Evolutionary conservation across 352 stramenopile genomes (phyloP), one percentile per base, ranked within the genome.

Genomic region (Phytophthora cryptogea): DNA sequence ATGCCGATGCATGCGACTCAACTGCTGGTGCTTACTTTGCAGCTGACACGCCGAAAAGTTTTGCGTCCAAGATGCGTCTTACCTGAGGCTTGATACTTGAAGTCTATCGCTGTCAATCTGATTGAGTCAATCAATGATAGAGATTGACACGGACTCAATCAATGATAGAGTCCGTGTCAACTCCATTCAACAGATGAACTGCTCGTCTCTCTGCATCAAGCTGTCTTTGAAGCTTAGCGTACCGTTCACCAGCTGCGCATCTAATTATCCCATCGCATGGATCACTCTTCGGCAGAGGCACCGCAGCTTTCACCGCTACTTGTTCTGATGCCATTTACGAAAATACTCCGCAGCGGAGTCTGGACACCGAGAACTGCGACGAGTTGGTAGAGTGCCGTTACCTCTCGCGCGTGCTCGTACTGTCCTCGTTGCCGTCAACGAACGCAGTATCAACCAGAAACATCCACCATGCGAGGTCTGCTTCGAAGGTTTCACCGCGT

Each of bases 311-410:
- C 32, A n/a, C 6, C 11, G 32, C 14, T 23, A 42, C 16, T 20
- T 10, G 33, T 48, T 33, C 28, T 49, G 36, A 61, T 55, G 36
- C 40, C 63, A 66, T 23, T 62, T 31, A 52, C 45, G 3, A 63
- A 66, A 62, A 59, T 59, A 66, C 54, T 59, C 60, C 42, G 23
- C 28, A 52, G 41, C 8, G 54, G 60, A 68, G 54, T 63, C 26
- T 17, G 26, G 20, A 54, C 33, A 28, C 35, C 20, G 32, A 16
- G 31, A n/a, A 5, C 4, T 50, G 36, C 32, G 27, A 8, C 32
- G 32, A 44, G 16, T 7, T 26, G 7, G 26, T 31, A 40, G 28
- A 14, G 16, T 16, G 11, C 14, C 8, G 14, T 11, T 40, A n/a
- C 3, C n/a, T 31, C 20, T 23, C 3, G 37, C 32, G 39, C 31